Percentiles rank a stretch among this genome's conserved stretches.
These are phyloP conservation scores for Gymnopus androsaceus DNA, from an alignment of 1,284 basidiomycete genomes.

Conservation along the genomic window DNA sequence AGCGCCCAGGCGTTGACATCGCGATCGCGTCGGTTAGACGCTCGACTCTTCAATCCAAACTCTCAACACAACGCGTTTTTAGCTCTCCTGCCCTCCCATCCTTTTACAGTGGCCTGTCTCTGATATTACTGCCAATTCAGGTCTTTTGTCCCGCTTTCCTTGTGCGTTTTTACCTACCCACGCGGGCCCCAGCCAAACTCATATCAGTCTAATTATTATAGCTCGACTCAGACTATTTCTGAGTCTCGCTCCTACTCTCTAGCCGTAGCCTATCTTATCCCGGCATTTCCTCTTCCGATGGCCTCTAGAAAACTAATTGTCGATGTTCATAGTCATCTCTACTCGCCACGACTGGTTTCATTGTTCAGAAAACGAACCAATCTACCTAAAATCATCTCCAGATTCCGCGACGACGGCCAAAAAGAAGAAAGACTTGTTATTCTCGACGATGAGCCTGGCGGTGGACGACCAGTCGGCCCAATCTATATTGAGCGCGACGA, in stretches of 20 bases:
- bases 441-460: slow-evolving; percentile 74
- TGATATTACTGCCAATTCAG: no score
- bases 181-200: no score
- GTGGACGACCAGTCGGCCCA: slow-evolving; percentile 58
- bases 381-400: slow-evolving; percentile 14
- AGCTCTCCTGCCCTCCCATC: no score
- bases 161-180: no score
- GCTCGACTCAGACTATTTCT: no score
- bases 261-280: neutral
- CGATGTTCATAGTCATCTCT: slow-evolving; percentile 83
- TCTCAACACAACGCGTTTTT: neutral
- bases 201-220: no score
- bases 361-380: slow-evolving; percentile 14
- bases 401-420: slow-evolving; percentile 34
- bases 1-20: no score
- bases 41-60: no score
- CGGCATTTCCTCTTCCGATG: slow-evolving; percentile 8
- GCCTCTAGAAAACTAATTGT: slow-evolving; percentile 50
- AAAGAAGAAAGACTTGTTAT: slow-evolving; percentile 72
- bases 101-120: no score
- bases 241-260: no score
- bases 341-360: slow-evolving; percentile 72
- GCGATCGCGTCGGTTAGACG: no score
- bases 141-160: no score
- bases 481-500: slow-evolving; percentile 82